phyloP scores from a whole-genome alignment of 2,329 filamentous ascomycete genomes.

The Calonectria henricotiae region DNA sequence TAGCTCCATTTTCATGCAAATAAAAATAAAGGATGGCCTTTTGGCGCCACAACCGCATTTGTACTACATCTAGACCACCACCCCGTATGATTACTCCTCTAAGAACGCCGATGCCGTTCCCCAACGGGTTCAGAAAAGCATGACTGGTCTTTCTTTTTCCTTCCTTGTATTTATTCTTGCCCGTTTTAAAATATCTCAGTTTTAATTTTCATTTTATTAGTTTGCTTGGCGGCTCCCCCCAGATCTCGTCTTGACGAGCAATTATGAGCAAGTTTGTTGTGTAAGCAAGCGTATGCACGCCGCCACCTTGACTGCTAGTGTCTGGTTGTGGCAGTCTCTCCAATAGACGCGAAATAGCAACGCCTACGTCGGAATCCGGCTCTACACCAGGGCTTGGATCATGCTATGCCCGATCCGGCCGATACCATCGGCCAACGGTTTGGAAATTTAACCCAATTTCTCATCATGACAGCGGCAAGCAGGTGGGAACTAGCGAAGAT shows the following conservation, averaged over 20 bases:
- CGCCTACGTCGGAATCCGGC: slow-evolving; percentile 2
- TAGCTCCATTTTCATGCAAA: slow-evolving; percentile 31
- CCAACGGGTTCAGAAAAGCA: too few species aligned
- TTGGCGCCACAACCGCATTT: slow-evolving; percentile 21
- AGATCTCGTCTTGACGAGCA: slow-evolving; percentile 8
- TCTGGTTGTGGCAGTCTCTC: neutral
- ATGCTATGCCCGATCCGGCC: slow-evolving; percentile 14
- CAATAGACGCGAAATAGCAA: slow-evolving; percentile 8
- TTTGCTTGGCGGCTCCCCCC: neutral
- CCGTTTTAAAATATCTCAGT: neutral
- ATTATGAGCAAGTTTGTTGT: slow-evolving; percentile 35
- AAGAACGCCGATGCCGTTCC: neutral
- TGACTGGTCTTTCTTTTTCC: neutral
- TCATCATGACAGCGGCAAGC: neutral
- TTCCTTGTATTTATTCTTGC: neutral
- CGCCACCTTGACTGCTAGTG: neutral
- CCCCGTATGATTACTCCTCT: neutral
- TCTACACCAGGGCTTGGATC: slow-evolving; percentile 21
- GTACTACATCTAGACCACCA: neutral
- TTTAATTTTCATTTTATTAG: neutral
- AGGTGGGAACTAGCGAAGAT: slow-evolving; percentile 4
- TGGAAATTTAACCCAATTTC: slow-evolving; percentile 25
- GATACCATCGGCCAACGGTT: slow-evolving; percentile 2
- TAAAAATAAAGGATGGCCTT: slow-evolving; percentile 20
- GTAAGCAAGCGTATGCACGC: neutral